Conservation (phyloP, 352 stramenopile genomes). For the Thraustochytrium sp. region DNA sequence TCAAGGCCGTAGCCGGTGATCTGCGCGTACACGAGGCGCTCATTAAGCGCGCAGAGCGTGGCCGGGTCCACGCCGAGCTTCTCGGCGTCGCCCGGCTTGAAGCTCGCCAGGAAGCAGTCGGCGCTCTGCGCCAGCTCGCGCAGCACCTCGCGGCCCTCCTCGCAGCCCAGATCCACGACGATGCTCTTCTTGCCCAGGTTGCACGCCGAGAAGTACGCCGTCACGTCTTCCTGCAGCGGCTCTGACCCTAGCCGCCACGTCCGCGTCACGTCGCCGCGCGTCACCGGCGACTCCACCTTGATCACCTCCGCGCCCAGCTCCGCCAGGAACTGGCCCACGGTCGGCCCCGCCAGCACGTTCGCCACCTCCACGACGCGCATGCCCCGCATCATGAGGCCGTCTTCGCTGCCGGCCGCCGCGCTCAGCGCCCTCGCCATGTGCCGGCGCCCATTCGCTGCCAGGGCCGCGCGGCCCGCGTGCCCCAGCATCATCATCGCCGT, state of each 20-base stretch:
- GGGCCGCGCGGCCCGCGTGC: too few species aligned
- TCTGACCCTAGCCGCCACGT: constrained; percentile 36
- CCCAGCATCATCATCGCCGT: neutral
- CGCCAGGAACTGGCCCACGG: constrained; percentile 43
- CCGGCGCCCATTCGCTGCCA: too few species aligned
- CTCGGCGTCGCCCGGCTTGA: constrained; percentile 40
- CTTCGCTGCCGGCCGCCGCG: neutral
- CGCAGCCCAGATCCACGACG: neutral
- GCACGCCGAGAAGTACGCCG: constrained; percentile 37
- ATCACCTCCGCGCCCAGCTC: constrained; percentile 45
- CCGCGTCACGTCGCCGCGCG: constrained; percentile 42
- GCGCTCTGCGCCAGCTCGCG: constrained; percentile 11
- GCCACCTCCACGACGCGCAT: neutral
- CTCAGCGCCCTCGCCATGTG: neutral
- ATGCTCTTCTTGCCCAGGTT: constrained; percentile 43
- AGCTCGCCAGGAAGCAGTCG: constrained; percentile 39
- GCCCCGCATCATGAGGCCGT: neutral
- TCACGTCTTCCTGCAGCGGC: neutral
- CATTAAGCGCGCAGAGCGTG: constrained; percentile 36
- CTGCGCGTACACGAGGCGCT: constrained; percentile 22
- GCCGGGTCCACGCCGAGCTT: constrained; percentile 35
- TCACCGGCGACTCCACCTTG: constrained; percentile 35
- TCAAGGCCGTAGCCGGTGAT: constrained; percentile 43
- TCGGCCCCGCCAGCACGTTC: constrained; percentile 42
- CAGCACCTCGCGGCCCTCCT: neutral